Evolutionary conservation across 805 yeast species (phyloP).

Genomic region (Cyberlindnera samutprakarnensis): DNA sequence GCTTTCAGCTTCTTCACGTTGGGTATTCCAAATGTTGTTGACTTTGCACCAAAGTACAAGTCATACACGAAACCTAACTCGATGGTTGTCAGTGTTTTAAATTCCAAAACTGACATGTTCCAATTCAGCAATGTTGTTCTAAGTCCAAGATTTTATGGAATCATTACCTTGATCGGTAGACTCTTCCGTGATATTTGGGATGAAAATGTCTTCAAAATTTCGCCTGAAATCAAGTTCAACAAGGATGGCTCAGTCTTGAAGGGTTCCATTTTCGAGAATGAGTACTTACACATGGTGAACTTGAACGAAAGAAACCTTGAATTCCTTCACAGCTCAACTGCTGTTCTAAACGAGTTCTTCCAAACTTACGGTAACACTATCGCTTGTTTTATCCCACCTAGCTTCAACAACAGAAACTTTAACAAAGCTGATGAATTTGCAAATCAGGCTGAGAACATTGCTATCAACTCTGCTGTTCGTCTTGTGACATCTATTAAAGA

Average conservation of each 20-base stretch:
- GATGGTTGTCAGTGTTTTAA: conserved; percentile 14
- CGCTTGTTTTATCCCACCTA: conserved; percentile 55
- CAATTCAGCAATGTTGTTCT: conserved; percentile 72
- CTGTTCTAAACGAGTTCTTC: conserved; percentile 64
- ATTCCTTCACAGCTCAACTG: conserved; percentile 61
- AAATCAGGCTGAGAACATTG: conserved; percentile 85
- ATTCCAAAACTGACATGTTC: conserved; percentile 16
- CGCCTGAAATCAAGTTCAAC: conserved; percentile 25
- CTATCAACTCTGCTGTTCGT: conserved; percentile 69
- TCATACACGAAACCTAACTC: conserved; percentile 10
- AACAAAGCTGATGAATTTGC: conserved; percentile 53
- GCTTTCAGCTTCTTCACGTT: conserved; percentile 36
- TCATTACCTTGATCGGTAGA: conserved; percentile 71
- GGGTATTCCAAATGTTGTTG: conserved; percentile 35
- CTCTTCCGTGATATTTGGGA: conserved; percentile 77
- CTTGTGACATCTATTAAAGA: conserved; percentile 76
- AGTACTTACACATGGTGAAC: conserved; percentile 29
- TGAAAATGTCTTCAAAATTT: conserved; percentile 49
- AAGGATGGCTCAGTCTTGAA: conserved; percentile 25
- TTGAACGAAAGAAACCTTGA: conserved; percentile 49
- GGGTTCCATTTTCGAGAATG: conserved; percentile 32
- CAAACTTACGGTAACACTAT: conserved; percentile 54
- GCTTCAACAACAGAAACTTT: conserved; percentile 29
- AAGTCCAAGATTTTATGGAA: conserved; percentile 88
- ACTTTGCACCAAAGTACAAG: conserved; percentile 34